A percentile compares a stretch with the other conserved stretches of the same genome.
Evolutionary conservation across 805 yeast genomes (phyloP).

Genomic region (Geotrichum ghanense): DNA sequence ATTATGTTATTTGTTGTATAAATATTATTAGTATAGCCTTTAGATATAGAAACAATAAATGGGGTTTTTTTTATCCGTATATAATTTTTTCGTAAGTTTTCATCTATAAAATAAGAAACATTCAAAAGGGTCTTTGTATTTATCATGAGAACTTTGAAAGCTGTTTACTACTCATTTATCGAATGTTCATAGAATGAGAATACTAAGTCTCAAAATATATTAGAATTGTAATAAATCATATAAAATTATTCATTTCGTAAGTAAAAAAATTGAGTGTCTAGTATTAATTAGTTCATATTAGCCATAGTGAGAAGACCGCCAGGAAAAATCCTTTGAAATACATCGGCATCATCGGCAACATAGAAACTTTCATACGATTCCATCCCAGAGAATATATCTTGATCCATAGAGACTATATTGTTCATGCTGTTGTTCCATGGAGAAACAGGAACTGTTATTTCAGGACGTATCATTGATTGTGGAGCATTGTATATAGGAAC

Average conservation of each 20-base stretch:
- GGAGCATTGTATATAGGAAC: not conserved
- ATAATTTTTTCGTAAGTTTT: too few relatives aligned
- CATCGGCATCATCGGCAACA: not conserved
- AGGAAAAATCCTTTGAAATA: conserved; percentile 1
- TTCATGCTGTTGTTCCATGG: not conserved
- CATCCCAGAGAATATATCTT: not conserved
- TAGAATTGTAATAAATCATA: not conserved
- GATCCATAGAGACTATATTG: not conserved
- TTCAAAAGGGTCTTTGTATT: too few relatives aligned
- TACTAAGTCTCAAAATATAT: too few relatives aligned
- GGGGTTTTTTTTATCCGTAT: too few relatives aligned
- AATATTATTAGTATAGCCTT: too few relatives aligned
- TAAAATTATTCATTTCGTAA: not conserved
- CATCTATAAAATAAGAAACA: too few relatives aligned
- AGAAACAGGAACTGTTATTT: not conserved
- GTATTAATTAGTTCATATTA: not conserved
- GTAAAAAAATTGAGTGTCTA: not conserved
- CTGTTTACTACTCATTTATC: too few relatives aligned
- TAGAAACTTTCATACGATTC: not conserved
- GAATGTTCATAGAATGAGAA: too few relatives aligned
- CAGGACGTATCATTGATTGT: not conserved
- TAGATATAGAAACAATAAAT: too few relatives aligned
- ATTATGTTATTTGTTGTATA: too few relatives aligned
- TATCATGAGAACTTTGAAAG: too few relatives aligned
- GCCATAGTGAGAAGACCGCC: conserved; percentile 1